Conservation (phyloP, 2,329 filamentous ascomycete species). For the Penicillium rolfsii region DNA sequence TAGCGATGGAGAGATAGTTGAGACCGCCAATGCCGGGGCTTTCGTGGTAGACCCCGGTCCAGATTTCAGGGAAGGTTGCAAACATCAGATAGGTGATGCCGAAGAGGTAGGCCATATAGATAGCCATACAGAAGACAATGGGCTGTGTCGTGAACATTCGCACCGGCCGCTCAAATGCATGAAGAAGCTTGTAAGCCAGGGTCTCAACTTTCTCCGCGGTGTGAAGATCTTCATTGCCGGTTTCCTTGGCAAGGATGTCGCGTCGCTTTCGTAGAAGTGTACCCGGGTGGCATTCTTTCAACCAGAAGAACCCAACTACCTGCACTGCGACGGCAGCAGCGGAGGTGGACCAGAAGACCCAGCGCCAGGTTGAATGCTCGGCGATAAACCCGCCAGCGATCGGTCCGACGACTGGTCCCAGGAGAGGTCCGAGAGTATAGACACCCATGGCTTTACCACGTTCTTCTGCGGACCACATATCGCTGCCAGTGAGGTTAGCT, state of each 20-base stretch:
- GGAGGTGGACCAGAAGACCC: conserved; percentile 71
- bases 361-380: conserved; percentile 68
- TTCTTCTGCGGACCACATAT: conserved; percentile 2
- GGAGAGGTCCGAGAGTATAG: conserved; percentile 65
- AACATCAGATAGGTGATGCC: conserved; percentile 67
- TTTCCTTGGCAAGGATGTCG: not conserved
- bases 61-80: conserved; percentile 64
- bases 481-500: conserved; percentile 5
- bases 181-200: conserved; percentile 6
- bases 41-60: conserved; percentile 59
- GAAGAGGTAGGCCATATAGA: conserved; percentile 57
- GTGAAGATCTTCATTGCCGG: not conserved
- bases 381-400: conserved; percentile 68
- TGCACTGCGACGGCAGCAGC: conserved; percentile 66
- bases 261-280: conserved; percentile 1
- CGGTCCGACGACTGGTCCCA: conserved; percentile 68
- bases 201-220: conserved; percentile 37
- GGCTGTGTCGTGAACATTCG: conserved; percentile 59
- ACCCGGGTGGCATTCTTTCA: conserved; percentile 63
- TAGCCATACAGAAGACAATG: conserved; percentile 58
- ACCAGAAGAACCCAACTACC: conserved; percentile 62
- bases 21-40: conserved; percentile 61
- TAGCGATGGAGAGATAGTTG: conserved; percentile 65
- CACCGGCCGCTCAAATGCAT: conserved; percentile 50
- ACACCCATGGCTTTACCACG: conserved; percentile 62